Evolutionary conservation across 306 rosid species (phyloP).

Genomic region (Inga leiocalycina): DNA sequence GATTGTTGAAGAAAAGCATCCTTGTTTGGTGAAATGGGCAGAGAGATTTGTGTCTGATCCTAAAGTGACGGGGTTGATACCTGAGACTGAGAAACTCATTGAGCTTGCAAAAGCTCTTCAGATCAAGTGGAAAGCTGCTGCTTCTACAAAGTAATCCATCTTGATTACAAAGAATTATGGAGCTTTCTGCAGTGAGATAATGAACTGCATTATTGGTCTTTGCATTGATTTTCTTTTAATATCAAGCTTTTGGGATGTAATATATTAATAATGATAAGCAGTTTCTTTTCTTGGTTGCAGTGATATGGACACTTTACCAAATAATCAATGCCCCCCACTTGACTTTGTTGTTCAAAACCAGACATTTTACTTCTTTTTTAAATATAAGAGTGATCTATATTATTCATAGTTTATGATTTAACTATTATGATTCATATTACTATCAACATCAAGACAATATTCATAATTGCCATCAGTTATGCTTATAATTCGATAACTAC

Average conservation of each 20-base stretch:
- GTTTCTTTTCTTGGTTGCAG: neutral
- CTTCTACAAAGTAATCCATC: constrained; percentile 28
- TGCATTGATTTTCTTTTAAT: neutral
- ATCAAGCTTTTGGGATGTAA: too few relatives aligned
- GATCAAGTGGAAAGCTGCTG: constrained; percentile 41
- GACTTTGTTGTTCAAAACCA: too few relatives aligned
- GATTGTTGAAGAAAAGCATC: constrained; percentile 45
- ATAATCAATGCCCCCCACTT: too few relatives aligned
- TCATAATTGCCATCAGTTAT: neutral
- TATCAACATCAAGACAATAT: too few relatives aligned
- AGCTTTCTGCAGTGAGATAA: neutral
- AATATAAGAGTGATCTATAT: too few relatives aligned
- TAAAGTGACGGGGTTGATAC: constrained; percentile 54
- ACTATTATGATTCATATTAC: too few relatives aligned
- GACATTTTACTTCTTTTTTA: too few relatives aligned
- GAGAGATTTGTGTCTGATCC: constrained; percentile 46
- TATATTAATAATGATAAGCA: too few relatives aligned
- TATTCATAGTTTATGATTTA: too few relatives aligned
- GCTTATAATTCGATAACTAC: constrained; percentile 31
- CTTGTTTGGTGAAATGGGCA: constrained; percentile 60
- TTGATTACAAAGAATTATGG: neutral
- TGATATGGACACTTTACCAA: neutral
- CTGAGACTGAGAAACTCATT: constrained; percentile 47
- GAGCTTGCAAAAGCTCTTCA: constrained; percentile 43
- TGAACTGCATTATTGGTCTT: neutral